Percentiles rank a stretch among this genome's conserved stretches.
Evolutionary conservation across 306 rosid genomes (phyloP).

Genomic region (Acacia acuminata): DNA sequence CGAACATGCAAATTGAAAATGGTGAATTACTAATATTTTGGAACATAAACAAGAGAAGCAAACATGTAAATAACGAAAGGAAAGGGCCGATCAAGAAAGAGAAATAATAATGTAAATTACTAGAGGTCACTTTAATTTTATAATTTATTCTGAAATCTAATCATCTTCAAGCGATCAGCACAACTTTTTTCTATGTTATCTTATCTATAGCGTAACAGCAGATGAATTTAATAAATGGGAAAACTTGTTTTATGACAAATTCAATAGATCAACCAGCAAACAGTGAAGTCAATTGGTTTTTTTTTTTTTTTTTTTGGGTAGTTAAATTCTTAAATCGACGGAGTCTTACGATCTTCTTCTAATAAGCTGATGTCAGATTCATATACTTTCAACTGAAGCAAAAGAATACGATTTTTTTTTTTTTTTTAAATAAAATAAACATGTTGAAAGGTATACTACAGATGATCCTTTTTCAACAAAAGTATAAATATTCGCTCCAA

Average conservation of each 20-base stretch:
- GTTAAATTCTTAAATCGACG: neutral
- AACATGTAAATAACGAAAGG: too few species aligned
- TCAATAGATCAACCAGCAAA: neutral
- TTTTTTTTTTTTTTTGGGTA: neutral
- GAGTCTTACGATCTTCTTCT: neutral
- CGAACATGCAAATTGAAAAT: too few species aligned
- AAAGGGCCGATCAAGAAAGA: too few species aligned
- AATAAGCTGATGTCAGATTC: neutral
- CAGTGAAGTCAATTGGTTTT: neutral
- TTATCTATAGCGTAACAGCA: neutral
- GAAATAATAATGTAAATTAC: too few species aligned
- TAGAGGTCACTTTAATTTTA: neutral
- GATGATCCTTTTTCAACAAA: neutral
- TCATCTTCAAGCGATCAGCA: neutral
- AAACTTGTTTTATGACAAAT: neutral
- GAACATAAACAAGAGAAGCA: too few species aligned
- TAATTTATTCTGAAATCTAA: neutral
- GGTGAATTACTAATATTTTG: too few species aligned
- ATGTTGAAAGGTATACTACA: neutral
- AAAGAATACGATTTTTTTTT: neutral
- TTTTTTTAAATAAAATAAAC: too few species aligned
- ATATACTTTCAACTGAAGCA: neutral
- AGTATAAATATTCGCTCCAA: neutral
- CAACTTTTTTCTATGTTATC: neutral
- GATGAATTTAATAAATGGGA: neutral